phyloP scores from a whole-genome alignment of 164 flowering plant genomes.

The Nelumbo lutea region DNA sequence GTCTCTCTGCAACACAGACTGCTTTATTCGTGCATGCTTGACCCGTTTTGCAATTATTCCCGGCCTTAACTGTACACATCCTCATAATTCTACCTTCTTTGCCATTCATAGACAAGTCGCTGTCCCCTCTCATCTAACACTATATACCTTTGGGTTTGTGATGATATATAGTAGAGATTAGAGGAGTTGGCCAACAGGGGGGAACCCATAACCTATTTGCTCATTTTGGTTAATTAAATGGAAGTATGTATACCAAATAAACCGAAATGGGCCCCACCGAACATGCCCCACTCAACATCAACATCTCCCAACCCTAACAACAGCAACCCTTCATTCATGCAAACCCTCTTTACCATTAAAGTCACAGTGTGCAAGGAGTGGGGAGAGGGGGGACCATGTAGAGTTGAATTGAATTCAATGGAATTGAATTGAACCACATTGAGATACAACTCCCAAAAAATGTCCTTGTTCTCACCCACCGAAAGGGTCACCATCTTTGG shows the following conservation, averaged over 20 bases:
- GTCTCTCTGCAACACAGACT: slow-evolving; percentile 15
- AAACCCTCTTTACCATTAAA: slow-evolving; percentile 39
- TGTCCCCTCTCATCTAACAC: slow-evolving; percentile 20
- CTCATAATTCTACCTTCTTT: slow-evolving; percentile 31
- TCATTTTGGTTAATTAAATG: slow-evolving; percentile 15
- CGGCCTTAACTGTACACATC: slow-evolving; percentile 22
- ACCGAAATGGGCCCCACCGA: slow-evolving; percentile 12
- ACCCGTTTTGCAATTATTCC: slow-evolving; percentile 46
- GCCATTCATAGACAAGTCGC: slow-evolving; percentile 34
- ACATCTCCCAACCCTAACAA: slow-evolving; percentile 18
- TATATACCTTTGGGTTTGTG: neutral
- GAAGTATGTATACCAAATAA: slow-evolving; percentile 9
- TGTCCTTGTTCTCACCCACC: slow-evolving; percentile 20
- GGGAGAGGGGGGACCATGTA: slow-evolving; percentile 33
- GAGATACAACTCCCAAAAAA: slow-evolving; percentile 3
- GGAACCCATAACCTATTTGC: neutral
- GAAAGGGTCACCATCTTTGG: slow-evolving; percentile 23
- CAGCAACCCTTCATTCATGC: slow-evolving; percentile 37
- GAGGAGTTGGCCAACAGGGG: too few species aligned
- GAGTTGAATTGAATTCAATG: slow-evolving; percentile 11
- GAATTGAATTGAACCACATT: slow-evolving; percentile 25
- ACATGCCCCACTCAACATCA: slow-evolving; percentile 11
- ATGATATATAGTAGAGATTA: too few species aligned
- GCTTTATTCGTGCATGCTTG: slow-evolving; percentile 39
- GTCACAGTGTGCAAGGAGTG: slow-evolving; percentile 15